phyloP scores from a whole-genome alignment of 306 rosid genomes.

The Canavalia gladiata region DNA sequence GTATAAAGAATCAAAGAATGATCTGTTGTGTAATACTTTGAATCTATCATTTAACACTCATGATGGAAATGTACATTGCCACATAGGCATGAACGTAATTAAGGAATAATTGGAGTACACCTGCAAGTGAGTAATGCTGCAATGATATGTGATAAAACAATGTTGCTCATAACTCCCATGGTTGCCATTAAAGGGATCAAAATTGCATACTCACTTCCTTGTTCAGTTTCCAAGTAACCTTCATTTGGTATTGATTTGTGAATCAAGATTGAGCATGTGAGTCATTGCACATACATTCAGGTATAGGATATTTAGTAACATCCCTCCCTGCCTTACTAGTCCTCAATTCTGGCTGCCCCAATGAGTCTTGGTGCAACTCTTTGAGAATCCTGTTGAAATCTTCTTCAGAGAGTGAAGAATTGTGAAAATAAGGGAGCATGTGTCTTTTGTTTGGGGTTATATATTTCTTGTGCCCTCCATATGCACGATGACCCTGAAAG shows the following conservation, averaged over 20 bases:
- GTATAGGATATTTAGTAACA: slow-evolving; percentile 91
- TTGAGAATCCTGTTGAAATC: slow-evolving; percentile 75
- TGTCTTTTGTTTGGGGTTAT: slow-evolving; percentile 97
- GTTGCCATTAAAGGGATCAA: slow-evolving; percentile 46
- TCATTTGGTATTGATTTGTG: slow-evolving; percentile 44
- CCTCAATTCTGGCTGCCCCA: slow-evolving; percentile 88
- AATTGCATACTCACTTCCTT: slow-evolving; percentile 32
- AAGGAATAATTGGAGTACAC: slow-evolving; percentile 40
- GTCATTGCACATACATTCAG: slow-evolving; percentile 87
- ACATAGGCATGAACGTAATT: background rate
- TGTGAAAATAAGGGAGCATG: slow-evolving; percentile 81
- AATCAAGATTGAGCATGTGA: slow-evolving; percentile 42
- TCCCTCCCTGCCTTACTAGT: slow-evolving; percentile 70
- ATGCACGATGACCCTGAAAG: slow-evolving; percentile 87
- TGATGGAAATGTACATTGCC: slow-evolving; percentile 40
- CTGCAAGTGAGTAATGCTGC: slow-evolving; percentile 29
- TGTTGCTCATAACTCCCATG: slow-evolving; percentile 32
- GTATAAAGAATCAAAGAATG: slow-evolving; percentile 73
- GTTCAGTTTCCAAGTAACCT: slow-evolving; percentile 19
- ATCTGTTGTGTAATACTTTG: slow-evolving; percentile 37
- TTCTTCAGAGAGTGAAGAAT: slow-evolving; percentile 72
- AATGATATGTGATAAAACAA: slow-evolving; percentile 15
- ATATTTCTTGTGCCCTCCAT: slow-evolving; percentile 89
- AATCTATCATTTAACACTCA: slow-evolving; percentile 29
- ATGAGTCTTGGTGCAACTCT: slow-evolving; percentile 77